Evolutionary conservation across 441 rosid species (phyloP), one percentile per base, ranked within the genome.

Genomic region (Adansonia gregorii): DNA sequence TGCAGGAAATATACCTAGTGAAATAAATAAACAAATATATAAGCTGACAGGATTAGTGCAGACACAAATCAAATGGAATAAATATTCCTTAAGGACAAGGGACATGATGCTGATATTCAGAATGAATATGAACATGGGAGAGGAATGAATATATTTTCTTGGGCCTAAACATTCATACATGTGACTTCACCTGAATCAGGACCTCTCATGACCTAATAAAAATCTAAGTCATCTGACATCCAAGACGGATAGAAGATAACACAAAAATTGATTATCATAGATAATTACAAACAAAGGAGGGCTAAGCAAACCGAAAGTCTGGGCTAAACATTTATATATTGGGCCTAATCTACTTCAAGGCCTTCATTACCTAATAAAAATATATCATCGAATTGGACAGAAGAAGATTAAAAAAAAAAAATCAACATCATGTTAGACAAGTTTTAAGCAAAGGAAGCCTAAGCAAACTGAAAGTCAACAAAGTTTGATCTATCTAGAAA

Each of bases 1-100:
- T 90, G 94, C 90, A 97, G 86, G 90, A 97, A 94, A 84, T 88
- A 85, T 31, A 94, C 98, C 99, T 97, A 74, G 84, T 79, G 59
- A 76, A 76, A 56, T 80, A 78, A 59, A 35, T 35, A 35, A 35
- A 35, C 2, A 31, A 31, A 31, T 35, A 35, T 4, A 35, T 51
- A 85, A 78, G 51, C 61, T 58, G 61, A 76, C 67, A 78, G 64
- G 74, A 74, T 83, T 78, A 87, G 83, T 61, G 39, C 17, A 74
- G 67, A 46, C 3, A 7, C 45, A 59, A 59, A 59, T 17, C 27
- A 72, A 55, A n/a, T 17, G 15, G 54, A 41, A 46, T 15, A 48
- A 59, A 43, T 6, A 20, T 45, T 58, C 76, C 56, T 59, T 31
- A 35, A 19, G 11, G 12, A 27, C 22, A 69, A 7, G 24, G 8